Evolutionary conservation across 2,329 filamentous ascomycete genomes (phyloP), one percentile per base, ranked within the genome.

Genomic region (Cercospora janseana): DNA sequence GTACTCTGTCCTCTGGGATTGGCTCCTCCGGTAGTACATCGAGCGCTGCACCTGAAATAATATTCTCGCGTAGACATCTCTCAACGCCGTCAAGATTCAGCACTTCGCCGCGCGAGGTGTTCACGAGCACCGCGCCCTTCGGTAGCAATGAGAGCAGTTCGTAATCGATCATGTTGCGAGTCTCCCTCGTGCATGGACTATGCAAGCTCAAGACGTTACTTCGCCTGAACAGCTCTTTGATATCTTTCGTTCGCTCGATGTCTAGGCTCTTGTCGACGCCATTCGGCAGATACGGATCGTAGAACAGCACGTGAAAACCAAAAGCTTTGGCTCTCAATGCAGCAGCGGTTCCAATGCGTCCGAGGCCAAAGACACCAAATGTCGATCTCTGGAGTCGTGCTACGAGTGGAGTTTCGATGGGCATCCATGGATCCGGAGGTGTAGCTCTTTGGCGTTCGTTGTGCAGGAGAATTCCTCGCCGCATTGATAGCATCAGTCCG

Each of bases 161-260:
- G 44, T 65, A 66, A 8, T 48, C 57, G n/a, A 67, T 59, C 42
- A 60, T 43, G 8, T 55, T 49, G 21, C 61, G 48, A 2, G 63
- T 66, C 82, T 93, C 71, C 80, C 87, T 10, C 87, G 87, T 69
- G 86, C 89, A 16, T 78, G 88, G 60, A 79, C 85, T 68, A 82
- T 88, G 42, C 71, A 95, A 47, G 78, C 86, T 60, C 82, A 85
- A 60, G 79, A 87, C 67, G 75, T 84, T 51, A 67, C 78, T 56
- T 59, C 69, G 46, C 63, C 66, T 63, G 68, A 67, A 67, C 4
- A 67, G 56, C 32, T 67, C 63, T 24, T 58, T 57, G 38, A 66
- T 55, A 45, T 61, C 59, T 43, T 63, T 64, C 29, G 62, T 64
- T 7, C 63, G 54, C 35, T 65, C 62, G 16, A 62, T 54, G 5